Conservation (phyloP, 345 rosid genomes). For the Garcia nutans region DNA sequence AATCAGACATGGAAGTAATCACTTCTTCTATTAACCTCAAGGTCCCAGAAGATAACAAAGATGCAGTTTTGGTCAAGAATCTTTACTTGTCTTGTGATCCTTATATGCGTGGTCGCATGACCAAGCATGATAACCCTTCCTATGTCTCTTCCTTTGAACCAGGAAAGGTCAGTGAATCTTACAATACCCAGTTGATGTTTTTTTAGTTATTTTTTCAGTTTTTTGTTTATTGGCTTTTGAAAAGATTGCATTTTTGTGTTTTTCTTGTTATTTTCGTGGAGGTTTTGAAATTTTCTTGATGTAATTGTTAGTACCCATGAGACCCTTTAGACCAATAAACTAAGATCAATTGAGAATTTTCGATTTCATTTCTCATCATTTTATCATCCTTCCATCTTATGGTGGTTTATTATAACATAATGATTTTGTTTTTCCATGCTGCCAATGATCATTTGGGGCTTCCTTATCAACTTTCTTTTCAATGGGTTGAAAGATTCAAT, state of each 20-base stretch:
- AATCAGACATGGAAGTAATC: conserved; percentile 14
- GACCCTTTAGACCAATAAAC: neutral
- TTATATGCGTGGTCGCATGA: conserved; percentile 20
- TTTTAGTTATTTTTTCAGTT: neutral
- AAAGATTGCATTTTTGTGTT: neutral
- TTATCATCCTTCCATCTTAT: neutral
- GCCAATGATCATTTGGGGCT: too few species aligned
- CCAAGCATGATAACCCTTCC: conserved; percentile 1
- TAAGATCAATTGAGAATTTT: neutral
- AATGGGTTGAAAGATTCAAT: neutral
- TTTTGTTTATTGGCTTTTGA: neutral
- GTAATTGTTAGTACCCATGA: neutral
- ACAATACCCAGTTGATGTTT: neutral
- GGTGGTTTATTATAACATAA: neutral
- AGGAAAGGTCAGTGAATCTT: conserved; percentile 7
- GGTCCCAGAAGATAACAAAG: conserved; percentile 1
- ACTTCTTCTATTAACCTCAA: conserved; percentile 8
- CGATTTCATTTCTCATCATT: neutral
- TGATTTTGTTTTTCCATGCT: neutral
- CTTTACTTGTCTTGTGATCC: conserved; percentile 24
- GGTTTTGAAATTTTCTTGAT: neutral
- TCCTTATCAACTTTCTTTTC: too few species aligned
- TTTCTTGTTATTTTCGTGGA: neutral
- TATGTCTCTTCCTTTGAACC: conserved; percentile 9
- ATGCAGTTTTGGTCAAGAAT: conserved; percentile 22